Conservation (phyloP, 306 rosid genomes). For the Medicago truncatula region MtrunA17r5.0-ANR NC_053049.1:25686001-25686500, state of each 20-base stretch:
- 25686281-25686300: too few relatives aligned
- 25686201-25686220: slow-evolving; percentile 69
- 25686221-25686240: slow-evolving; percentile 8
- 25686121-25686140: slow-evolving; percentile 73
- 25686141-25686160: slow-evolving; percentile 73
- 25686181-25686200: slow-evolving; percentile 88
- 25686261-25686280: not conserved
- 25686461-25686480: too few relatives aligned
- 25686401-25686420: too few relatives aligned
- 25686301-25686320: slow-evolving; percentile 73
- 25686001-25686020: slow-evolving; percentile 73
- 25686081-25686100: not conserved
- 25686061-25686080: slow-evolving; percentile 11
- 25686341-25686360: too few relatives aligned
- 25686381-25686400: too few relatives aligned
- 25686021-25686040: slow-evolving; percentile 73
- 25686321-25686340: too few relatives aligned
- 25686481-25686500: too few relatives aligned
- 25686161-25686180: slow-evolving; percentile 83
- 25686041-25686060: slow-evolving; percentile 51
- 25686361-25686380: too few relatives aligned
- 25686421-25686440: too few relatives aligned
- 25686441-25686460: too few relatives aligned
- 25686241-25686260: not conserved
- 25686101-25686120: slow-evolving; percentile 16